A percentile compares a stretch with the other conserved stretches of the same genome.
phyloP scores from a whole-genome alignment of 2,329 filamentous ascomycete genomes.

The Colletotrichum agaves region DNA sequence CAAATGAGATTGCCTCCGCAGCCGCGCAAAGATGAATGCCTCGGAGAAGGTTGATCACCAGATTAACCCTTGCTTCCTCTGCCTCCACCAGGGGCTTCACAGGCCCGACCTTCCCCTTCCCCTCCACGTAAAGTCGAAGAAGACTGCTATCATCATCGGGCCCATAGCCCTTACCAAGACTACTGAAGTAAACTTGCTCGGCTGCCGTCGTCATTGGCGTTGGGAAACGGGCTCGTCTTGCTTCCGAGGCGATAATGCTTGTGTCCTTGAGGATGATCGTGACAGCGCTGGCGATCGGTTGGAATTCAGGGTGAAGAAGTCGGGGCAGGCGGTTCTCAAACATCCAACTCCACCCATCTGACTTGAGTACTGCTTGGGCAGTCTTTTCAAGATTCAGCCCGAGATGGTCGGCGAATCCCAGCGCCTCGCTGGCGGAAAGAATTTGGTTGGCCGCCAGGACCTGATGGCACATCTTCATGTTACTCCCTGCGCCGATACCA shows the following conservation, averaged over 20 bases:
- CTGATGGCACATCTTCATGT: conserved; percentile 74
- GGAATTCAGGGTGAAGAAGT: conserved; percentile 62
- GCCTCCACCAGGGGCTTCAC: conserved; percentile 42
- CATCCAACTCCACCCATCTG: conserved; percentile 69
- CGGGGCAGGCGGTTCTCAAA: conserved; percentile 67
- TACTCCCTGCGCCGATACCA: conserved; percentile 68
- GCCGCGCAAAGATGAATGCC: conserved; percentile 57
- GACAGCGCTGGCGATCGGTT: conserved; percentile 67
- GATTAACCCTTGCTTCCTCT: conserved; percentile 49
- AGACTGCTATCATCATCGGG: conserved; percentile 57
- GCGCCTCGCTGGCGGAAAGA: conserved; percentile 66
- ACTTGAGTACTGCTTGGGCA: conserved; percentile 55
- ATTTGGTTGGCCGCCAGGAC: conserved; percentile 73
- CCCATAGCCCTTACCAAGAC: conserved; percentile 51
- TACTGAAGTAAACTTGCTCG: conserved; percentile 73
- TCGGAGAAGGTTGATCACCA: conserved; percentile 53
- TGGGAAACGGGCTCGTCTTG: conserved; percentile 66
- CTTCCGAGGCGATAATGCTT: conserved; percentile 69
- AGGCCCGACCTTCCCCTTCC: conserved; percentile 47
- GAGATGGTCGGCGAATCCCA: conserved; percentile 64
- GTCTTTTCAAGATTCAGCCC: conserved; percentile 60
- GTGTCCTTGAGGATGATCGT: conserved; percentile 71
- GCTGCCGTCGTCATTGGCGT: conserved; percentile 70
- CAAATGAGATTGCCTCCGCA: conserved; percentile 55
- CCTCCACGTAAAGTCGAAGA: conserved; percentile 55